Evolutionary conservation across 75 land plant species (phyloP).

Genomic region (Pinus tabuliformis): DNA sequence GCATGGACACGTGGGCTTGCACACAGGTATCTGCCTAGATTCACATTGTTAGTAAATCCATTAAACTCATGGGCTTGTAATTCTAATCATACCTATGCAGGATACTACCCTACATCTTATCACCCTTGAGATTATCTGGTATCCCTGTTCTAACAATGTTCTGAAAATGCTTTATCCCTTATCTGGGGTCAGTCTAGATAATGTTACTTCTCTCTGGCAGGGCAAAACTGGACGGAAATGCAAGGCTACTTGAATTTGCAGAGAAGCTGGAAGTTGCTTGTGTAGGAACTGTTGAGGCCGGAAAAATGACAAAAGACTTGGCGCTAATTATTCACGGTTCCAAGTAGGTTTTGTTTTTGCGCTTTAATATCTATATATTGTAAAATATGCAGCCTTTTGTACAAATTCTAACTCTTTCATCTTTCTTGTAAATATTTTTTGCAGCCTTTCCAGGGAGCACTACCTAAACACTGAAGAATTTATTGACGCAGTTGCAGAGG

Average conservation of each 20-base stretch:
- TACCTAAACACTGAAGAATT: constrained; percentile 74
- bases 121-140: background rate
- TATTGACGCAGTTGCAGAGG: constrained; percentile 71
- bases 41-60: background rate
- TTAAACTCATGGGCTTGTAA: background rate
- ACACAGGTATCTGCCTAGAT: constrained; percentile 57
- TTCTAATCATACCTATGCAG: background rate
- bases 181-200: background rate
- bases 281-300: constrained; percentile 75
- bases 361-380: background rate
- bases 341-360: constrained; percentile 44
- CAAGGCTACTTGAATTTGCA: constrained; percentile 71
- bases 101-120: background rate
- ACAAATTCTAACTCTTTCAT: background rate
- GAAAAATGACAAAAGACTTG: constrained; percentile 96
- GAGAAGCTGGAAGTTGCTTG: constrained; percentile 89
- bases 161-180: background rate
- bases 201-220: constrained; percentile 25
- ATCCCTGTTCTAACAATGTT: background rate
- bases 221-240: constrained; percentile 80
- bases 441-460: constrained; percentile 43
- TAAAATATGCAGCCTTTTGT: background rate
- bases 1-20: constrained; percentile 96
- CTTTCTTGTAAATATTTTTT: background rate
- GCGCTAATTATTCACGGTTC: constrained; percentile 82